Evolutionary conservation across 129 eudicot species (phyloP), one percentile per base, ranked within the genome.

Genomic region (Lactuca saligna): DNA sequence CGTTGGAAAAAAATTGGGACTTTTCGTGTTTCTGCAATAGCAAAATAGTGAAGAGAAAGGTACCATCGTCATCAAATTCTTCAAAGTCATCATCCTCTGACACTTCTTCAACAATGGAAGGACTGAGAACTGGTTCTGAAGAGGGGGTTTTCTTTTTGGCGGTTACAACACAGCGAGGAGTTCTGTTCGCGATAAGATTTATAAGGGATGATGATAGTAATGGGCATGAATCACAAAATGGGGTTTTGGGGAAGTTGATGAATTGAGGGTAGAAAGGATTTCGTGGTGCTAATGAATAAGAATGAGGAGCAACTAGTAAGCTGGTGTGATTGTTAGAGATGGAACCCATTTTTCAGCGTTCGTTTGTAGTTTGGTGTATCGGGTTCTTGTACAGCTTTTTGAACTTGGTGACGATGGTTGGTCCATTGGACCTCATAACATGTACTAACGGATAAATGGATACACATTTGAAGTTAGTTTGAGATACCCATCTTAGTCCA

Each of bases 91-190:
- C 89, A 31, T 79, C 79, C 54, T 57, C 70, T 14, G 74, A 55
- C 4, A 83, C 82, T 72, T 82, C 82, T 53, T 86, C 82, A 51
- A 84, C 78, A 33, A 86, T 67, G 39, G 90, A 85, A 58, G 90
- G 94, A 53, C 34, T 73, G 49, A 86, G 69, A 71, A 81, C 32
- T 17, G 87, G 57, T 68, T 82, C 83, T 10, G 82, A 51, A 35
- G 80, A 63, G 4, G 80, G 73, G 61, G 64, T 79, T 25, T 71
- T 80, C 79, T 84, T 89, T 70, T 80, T 82, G 50, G 91, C 94
- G n/a, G 65, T 50, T 20, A 83, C 77, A 4, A 65, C 54, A 49
- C 32, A 70, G 0, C 31, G 6, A 37, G 46, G 20, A 61, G 73
- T 59, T 56, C 44, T 60, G 33, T 44, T 69, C 2, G 75, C 68